These are phyloP conservation scores for Boletus vermiculosoides DNA, from an alignment of 768 basidiomycete genomes.

Conservation along the genomic window DNA sequence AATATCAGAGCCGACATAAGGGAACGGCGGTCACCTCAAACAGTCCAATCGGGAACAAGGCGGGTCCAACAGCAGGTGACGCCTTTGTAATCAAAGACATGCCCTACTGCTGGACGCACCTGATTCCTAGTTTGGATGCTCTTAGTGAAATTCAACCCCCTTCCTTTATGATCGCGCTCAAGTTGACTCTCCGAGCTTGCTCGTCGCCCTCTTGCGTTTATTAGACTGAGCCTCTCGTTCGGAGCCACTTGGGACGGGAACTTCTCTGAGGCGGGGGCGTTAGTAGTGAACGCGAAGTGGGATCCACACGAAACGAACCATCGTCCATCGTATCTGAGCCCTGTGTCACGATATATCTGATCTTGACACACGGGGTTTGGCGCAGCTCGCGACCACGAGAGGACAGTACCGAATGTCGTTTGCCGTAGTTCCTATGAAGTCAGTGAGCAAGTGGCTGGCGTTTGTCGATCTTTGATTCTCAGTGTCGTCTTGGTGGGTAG, in stretches of 20 bases:
- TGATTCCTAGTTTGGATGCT: constrained; percentile 5
- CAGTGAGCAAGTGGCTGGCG: neutral
- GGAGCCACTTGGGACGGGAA: constrained; percentile 8
- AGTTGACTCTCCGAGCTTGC: neutral
- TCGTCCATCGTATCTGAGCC: constrained; percentile 2
- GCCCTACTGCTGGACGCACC: constrained; percentile 25
- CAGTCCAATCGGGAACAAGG: constrained; percentile 9
- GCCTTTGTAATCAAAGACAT: constrained; percentile 7
- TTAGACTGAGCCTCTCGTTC: constrained; percentile 4
- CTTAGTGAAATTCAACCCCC: neutral
- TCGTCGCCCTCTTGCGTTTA: neutral
- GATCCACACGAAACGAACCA: neutral
- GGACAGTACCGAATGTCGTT: neutral
- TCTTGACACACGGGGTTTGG: neutral
- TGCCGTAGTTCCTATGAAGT: neutral
- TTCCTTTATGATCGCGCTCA: neutral
- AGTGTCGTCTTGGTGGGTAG: neutral
- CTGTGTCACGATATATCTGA: neutral
- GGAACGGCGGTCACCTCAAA: neutral
- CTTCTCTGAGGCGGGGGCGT: constrained; percentile 1
- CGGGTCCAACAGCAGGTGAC: constrained; percentile 20
- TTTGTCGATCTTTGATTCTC: neutral
- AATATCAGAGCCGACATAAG: neutral
- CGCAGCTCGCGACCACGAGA: constrained; percentile 9
- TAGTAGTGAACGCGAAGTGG: neutral